These are phyloP conservation scores for Tylopilus balloui DNA, from an alignment of 768 basidiomycete genomes.

Conservation along the genomic window DNA sequence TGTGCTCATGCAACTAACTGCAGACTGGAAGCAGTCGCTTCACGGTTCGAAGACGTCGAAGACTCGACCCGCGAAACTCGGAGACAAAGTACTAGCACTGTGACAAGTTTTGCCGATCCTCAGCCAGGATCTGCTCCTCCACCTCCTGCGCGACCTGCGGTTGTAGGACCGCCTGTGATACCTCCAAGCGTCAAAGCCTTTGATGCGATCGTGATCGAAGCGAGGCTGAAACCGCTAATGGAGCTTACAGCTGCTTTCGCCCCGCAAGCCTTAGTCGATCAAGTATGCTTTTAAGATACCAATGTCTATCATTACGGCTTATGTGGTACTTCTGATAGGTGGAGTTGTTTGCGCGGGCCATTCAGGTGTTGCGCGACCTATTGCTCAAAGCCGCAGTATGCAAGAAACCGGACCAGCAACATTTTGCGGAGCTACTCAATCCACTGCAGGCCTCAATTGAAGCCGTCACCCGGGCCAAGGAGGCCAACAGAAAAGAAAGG, in stretches of 20 bases:
- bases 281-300: conserved; percentile 47
- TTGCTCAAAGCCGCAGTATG: conserved; percentile 66
- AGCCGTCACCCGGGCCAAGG: conserved; percentile 76
- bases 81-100: conserved; percentile 31
- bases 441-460: conserved; percentile 72
- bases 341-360: conserved; percentile 60
- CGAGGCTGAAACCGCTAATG: conserved; percentile 69
- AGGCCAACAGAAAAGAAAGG: conserved; percentile 70
- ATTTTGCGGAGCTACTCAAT: conserved; percentile 52
- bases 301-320: conserved; percentile 1
- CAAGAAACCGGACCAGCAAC: conserved; percentile 70
- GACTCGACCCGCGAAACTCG: conserved; percentile 28
- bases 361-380: conserved; percentile 62
- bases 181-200: conserved; percentile 68
- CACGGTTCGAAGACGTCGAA: conserved; percentile 93
- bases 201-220: conserved; percentile 67
- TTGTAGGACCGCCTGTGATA: conserved; percentile 37
- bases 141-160: conserved; percentile 33
- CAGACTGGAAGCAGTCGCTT: conserved; percentile 90
- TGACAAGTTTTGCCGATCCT: conserved; percentile 23
- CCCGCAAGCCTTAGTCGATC: conserved; percentile 64
- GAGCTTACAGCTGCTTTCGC: conserved; percentile 69
- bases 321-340: conserved; percentile 44
- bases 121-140: conserved; percentile 28
- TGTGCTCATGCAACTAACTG: not conserved